A percentile compares a stretch with the other conserved stretches of the same genome.
Conservation (phyloP, 805 yeast genomes). For the Yarrowia osloensis region DNA sequence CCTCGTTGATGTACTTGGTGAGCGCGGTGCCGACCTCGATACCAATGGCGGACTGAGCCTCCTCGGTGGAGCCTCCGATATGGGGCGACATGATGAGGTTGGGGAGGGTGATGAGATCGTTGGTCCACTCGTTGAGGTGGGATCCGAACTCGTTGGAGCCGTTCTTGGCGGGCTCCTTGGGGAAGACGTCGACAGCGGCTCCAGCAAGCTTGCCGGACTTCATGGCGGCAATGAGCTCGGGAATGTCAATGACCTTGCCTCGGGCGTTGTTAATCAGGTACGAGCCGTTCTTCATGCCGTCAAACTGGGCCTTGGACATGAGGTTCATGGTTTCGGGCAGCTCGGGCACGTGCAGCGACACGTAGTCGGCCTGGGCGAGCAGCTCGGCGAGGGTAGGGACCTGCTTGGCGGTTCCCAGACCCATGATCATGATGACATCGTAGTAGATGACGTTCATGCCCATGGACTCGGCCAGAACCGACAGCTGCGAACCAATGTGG, state of each 20-base stretch:
- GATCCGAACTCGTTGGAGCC: constrained; percentile 78
- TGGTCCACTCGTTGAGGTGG: constrained; percentile 76
- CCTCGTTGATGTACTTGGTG: constrained; percentile 92
- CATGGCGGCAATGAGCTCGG: constrained; percentile 88
- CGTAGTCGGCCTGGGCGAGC: constrained; percentile 78
- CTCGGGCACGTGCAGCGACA: constrained; percentile 92
- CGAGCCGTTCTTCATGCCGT: constrained; percentile 95
- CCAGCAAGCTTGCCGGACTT: constrained; percentile 94
- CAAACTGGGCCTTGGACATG: constrained; percentile 86
- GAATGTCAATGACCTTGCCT: constrained; percentile 96
- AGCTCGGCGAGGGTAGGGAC: constrained; percentile 82
- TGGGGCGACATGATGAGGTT: constrained; percentile 95
- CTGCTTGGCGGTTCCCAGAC: constrained; percentile 95
- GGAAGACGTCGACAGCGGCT: constrained; percentile 95
- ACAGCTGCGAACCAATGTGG: constrained; percentile 95
- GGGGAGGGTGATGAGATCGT: constrained; percentile 77
- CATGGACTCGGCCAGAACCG: constrained; percentile 95
- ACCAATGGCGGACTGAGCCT: constrained; percentile 98
- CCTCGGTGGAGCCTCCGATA: constrained; percentile 98
- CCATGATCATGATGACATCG: constrained; percentile 90
- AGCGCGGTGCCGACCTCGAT: constrained; percentile 90
- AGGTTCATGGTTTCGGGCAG: constrained; percentile 88
- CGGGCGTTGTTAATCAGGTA: constrained; percentile 94
- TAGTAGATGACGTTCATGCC: constrained; percentile 96
- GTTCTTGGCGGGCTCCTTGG: constrained; percentile 95